Base-by-base conservation (phyloP, 2,329 filamentous ascomycete genomes). In the Paradendryphiella salina region DNA sequence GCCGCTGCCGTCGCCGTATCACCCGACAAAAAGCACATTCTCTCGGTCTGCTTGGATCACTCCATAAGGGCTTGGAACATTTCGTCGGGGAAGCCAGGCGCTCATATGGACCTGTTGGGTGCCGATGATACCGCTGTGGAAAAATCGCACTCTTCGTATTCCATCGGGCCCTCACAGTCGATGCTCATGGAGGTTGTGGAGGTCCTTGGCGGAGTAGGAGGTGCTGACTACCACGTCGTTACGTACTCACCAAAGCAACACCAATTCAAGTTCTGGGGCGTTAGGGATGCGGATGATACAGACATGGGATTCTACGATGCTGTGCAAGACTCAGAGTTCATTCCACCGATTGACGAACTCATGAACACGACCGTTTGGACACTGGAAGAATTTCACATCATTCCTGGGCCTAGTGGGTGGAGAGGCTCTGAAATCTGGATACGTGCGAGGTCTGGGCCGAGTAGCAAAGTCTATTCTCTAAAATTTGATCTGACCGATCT, bases 231-330 rank as follows among this genome's bases (percentile, higher is more conserved):
- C 66, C 81, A 82, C 51, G 82, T 93, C 45, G 85, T 90, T 31
- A 93, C 90, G 7, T 96, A 91, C 72, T 96, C 92, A 9, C 93
- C 94, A 0, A 85, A 94, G 57, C 88, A 91, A 23, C 83, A 94
- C 29, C 87, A 93, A 68, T 97, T 99, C 80, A 97, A 96, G 72
- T 92, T 99, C 69, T 99, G 92, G 90, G 83, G 83, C 45, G 82
- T 88, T 14, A 83, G 85, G 59, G 83, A 86, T 45, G 82, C 82
- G 61, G 80, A 87, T 63, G 57, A 76, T 61, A 59, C 75, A 58
- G 79, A 76, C 2, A 71, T 90, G 15, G 79, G 85, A 7, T 79
- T 95, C 11, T 82, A 85, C 56, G 90, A 95, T 61, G 76, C 90
- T 17, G 91, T 89, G 60, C 82, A 88, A 0, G 78, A 81, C 9